These are phyloP conservation scores for Hypoxylon sp. DNA, from an alignment of 2,329 filamentous ascomycete genomes.

Conservation along the genomic window DNA sequence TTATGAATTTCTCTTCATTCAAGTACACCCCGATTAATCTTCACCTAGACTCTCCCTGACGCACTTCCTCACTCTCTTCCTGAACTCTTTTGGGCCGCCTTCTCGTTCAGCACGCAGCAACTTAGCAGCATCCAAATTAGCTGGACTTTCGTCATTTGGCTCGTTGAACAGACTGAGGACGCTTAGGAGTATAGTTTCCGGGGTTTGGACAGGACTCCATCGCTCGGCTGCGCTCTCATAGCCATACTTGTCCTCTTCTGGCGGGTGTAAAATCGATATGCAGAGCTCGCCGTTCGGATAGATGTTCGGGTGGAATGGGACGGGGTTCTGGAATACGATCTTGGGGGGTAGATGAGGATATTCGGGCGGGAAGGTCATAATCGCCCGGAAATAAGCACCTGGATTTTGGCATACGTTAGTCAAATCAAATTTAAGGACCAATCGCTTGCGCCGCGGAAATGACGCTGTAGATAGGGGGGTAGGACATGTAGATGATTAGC, in stretches of 20 bases:
- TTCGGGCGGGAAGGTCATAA: constrained; percentile 83
- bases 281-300: constrained; percentile 90
- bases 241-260: constrained; percentile 92
- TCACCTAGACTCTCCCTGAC: constrained; percentile 86
- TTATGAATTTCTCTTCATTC: background rate
- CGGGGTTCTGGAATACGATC: constrained; percentile 85
- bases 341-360: constrained; percentile 92
- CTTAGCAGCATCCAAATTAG: constrained; percentile 92
- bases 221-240: constrained; percentile 92
- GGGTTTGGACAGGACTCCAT: constrained; percentile 94
- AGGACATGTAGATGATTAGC: background rate
- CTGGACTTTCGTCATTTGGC: constrained; percentile 95
- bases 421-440: background rate
- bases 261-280: constrained; percentile 96
- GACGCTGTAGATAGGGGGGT: background rate
- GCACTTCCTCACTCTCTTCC: constrained; percentile 80
- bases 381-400: constrained; percentile 94
- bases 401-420: constrained; percentile 10
- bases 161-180: constrained; percentile 93
- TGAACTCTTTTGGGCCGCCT: constrained; percentile 76
- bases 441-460: background rate
- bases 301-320: constrained; percentile 95
- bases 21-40: constrained; percentile 58
- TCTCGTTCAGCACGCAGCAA: constrained; percentile 84
- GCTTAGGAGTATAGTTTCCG: constrained; percentile 91